phyloP scores from a whole-genome alignment of 345 rosid genomes.

The Ceriops tagal region DNA sequence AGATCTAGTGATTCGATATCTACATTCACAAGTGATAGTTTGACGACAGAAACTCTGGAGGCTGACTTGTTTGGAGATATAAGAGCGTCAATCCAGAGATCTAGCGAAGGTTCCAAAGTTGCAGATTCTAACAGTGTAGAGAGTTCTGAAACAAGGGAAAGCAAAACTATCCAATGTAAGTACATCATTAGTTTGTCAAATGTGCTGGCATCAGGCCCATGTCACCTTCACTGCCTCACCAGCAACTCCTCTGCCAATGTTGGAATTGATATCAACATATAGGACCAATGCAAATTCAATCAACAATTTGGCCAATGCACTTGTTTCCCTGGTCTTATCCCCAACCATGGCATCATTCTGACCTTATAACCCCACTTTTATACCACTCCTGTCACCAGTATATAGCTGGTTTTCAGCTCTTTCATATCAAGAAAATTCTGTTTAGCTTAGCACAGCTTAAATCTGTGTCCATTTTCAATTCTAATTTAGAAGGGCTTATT shows the following conservation, averaged over 20 bases:
- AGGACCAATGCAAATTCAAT: not conserved
- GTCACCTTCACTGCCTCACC: not conserved
- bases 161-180: conserved; percentile 47
- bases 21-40: conserved; percentile 62
- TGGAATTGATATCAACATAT: not conserved
- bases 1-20: conserved; percentile 76
- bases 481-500: not conserved
- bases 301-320: not conserved
- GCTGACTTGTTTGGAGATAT: conserved; percentile 65
- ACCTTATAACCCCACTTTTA: not conserved
- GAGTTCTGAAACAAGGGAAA: conserved; percentile 26
- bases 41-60: conserved; percentile 46
- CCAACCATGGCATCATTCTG: not conserved
- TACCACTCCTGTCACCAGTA: not conserved
- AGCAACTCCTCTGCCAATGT: not conserved
- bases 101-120: conserved; percentile 30
- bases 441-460: not conserved
- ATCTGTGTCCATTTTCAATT: not conserved
- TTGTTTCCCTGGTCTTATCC: not conserved
- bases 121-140: conserved; percentile 29
- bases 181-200: not conserved
- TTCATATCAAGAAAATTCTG: not conserved
- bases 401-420: not conserved
- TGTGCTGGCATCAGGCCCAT: not conserved
- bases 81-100: conserved; percentile 75